phyloP scores from a whole-genome alignment of 2,329 filamentous ascomycete species.

The Neocatenulostroma microsporum region DNA sequence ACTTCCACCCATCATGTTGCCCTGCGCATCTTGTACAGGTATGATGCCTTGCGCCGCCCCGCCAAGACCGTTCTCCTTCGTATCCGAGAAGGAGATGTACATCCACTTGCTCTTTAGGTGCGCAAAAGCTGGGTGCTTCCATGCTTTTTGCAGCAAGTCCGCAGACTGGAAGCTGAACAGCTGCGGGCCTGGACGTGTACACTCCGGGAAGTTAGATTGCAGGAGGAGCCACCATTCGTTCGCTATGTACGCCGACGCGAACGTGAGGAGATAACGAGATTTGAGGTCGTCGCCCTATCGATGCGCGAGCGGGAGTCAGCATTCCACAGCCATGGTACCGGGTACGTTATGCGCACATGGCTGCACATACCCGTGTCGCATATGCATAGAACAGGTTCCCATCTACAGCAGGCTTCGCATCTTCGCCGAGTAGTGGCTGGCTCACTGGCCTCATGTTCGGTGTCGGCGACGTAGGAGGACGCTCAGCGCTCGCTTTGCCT shows the following conservation, averaged over 20 bases:
- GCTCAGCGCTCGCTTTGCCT: not conserved
- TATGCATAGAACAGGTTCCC: slow-evolving; percentile 25
- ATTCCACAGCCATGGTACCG: not conserved
- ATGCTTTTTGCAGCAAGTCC: slow-evolving; percentile 21
- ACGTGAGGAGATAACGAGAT: slow-evolving; percentile 28
- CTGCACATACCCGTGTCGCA: slow-evolving; percentile 17
- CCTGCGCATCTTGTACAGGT: slow-evolving; percentile 22
- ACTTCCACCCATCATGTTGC: slow-evolving; percentile 18
- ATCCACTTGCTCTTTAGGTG: slow-evolving; percentile 28
- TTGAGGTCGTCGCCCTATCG: slow-evolving; percentile 18
- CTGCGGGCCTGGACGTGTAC: slow-evolving; percentile 23
- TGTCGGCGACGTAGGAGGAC: slow-evolving; percentile 1
- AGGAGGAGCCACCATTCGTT: slow-evolving; percentile 28
- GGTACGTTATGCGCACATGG: not conserved
- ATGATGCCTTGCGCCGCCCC: slow-evolving; percentile 23
- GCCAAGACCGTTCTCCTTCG: slow-evolving; percentile 11
- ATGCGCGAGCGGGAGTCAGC: slow-evolving; percentile 3
- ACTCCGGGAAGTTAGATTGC: slow-evolving; percentile 23
- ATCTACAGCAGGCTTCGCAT: slow-evolving; percentile 6
- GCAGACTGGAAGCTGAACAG: slow-evolving; percentile 27
- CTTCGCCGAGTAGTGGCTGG: not conserved
- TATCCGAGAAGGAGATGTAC: slow-evolving; percentile 21
- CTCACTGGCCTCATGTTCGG: slow-evolving; percentile 4
- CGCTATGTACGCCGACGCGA: slow-evolving; percentile 23
- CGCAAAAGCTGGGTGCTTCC: slow-evolving; percentile 23